Conservation (phyloP, 2,329 filamentous ascomycete genomes). For the Aspergillus brasiliensis region DNA sequence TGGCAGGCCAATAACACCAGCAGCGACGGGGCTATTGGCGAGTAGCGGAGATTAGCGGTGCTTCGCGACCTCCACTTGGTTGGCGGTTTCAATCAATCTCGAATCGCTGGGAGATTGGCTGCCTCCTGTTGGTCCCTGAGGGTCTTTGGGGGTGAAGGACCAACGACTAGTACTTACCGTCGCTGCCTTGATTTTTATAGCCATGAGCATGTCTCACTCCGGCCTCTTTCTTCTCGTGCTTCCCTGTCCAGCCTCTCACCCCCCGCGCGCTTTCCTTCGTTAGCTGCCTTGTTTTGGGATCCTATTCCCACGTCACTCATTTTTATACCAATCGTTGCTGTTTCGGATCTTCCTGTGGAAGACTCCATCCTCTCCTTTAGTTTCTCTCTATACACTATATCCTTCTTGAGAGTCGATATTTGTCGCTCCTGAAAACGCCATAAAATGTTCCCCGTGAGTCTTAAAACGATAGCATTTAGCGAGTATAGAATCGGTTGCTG, state of each 20-base stretch:
- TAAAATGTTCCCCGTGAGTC: constrained; percentile 29
- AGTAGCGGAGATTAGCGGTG: neutral
- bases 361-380: constrained; percentile 21
- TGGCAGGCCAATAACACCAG: neutral
- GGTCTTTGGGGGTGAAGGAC: neutral
- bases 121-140: neutral
- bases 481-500: neutral
- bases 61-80: neutral
- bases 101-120: neutral
- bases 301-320: constrained; percentile 27
- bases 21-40: neutral
- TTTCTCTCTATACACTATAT: neutral
- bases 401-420: neutral
- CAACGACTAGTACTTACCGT: no score
- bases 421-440: neutral
- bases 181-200: neutral
- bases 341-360: constrained; percentile 21
- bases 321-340: constrained; percentile 5
- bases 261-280: constrained; percentile 15
- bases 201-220: neutral
- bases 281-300: constrained; percentile 10
- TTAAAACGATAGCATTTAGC: neutral
- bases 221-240: constrained; percentile 3
- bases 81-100: neutral
- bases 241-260: constrained; percentile 7